phyloP scores from a whole-genome alignment of 345 rosid genomes.

The Adansonia digitata region DNA sequence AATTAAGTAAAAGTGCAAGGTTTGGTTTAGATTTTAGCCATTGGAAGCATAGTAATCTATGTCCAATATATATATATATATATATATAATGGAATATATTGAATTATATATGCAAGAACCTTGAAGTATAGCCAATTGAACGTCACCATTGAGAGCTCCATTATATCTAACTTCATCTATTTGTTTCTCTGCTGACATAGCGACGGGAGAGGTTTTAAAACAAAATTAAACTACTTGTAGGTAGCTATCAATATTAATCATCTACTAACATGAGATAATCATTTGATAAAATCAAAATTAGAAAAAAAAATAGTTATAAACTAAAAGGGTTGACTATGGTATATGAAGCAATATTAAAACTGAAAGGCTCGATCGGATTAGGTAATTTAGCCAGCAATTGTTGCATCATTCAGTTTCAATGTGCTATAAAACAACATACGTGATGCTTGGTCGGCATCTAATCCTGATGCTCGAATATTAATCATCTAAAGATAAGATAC shows the following conservation, averaged over 20 bases:
- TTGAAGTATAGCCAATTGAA: slow-evolving; percentile 12
- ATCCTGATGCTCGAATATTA: slow-evolving; percentile 9
- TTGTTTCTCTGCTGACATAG: slow-evolving; percentile 17
- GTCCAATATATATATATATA: not conserved
- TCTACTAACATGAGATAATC: not conserved
- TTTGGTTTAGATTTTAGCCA: not conserved
- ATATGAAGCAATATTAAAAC: not conserved
- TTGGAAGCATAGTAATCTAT: not conserved
- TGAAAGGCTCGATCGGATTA: slow-evolving; percentile 12
- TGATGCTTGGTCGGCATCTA: slow-evolving; percentile 50
- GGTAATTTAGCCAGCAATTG: slow-evolving; percentile 26
- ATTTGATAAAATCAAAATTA: not conserved
- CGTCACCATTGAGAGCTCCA: slow-evolving; percentile 45
- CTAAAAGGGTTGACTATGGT: slow-evolving; percentile 13
- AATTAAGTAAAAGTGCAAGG: not conserved
- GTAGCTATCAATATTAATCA: not conserved
- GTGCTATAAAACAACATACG: slow-evolving; percentile 19
- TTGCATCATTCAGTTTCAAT: slow-evolving; percentile 21
- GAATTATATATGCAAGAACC: slow-evolving; percentile 20
- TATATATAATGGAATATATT: too few relatives aligned
- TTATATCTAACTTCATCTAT: slow-evolving; percentile 32
- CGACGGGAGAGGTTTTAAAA: not conserved
- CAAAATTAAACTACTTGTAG: too few relatives aligned
- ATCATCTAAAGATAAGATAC: slow-evolving; percentile 4
- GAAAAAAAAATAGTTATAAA: not conserved